Evolutionary conservation across 768 basidiomycete species (phyloP), one percentile per base, ranked within the genome.

Genomic region (Lepiota venenata): DNA sequence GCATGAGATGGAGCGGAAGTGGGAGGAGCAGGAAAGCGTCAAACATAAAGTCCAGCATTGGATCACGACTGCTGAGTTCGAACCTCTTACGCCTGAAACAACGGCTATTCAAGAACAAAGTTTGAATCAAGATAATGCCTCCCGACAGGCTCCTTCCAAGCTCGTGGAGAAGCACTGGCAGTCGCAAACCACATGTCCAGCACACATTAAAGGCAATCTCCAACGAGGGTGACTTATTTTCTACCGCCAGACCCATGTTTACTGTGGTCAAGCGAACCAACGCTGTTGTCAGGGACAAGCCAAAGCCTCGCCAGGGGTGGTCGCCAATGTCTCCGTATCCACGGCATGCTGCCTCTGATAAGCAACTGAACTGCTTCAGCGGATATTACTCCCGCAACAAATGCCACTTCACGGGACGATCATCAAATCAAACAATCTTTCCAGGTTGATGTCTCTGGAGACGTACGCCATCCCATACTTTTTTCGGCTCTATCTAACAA

Each of bases 31-130:
- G 37, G 55, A 52, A 14, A 39, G 32, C n/a, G 44, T 55, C 18
- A 55, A 55, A 18, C 40, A 16, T 15, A 55, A 47, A 14, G 53
- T 55, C 16, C 53, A 55, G 20, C 46, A 39, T 10, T 55, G 53
- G 53, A 55, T 55, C n/a, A 42, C 10, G 20, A 42, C 53, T 18
- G 53, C 53, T 8, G 53, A 48, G 29, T 55, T 55, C 43, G 40
- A 47, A n/a, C 46, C 53, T 42, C 29, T 55, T 38, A 47, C 53
- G 11, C 53, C 53, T 10, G 53, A 48, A 41, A 41, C 36, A 55
- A 47, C 53, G 39, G 16, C 47, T 20, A 15, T 47, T 11, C 46
- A 32, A 8, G 39, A 47, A 36, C 11, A 25, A 5, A 21, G 0
- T 14, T 2, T 16, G 21, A 18, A 42, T 27, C 45, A 25, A 21